Base-by-base conservation (phyloP, 352 stramenopile genomes). In the Pythium sp. region DNA sequence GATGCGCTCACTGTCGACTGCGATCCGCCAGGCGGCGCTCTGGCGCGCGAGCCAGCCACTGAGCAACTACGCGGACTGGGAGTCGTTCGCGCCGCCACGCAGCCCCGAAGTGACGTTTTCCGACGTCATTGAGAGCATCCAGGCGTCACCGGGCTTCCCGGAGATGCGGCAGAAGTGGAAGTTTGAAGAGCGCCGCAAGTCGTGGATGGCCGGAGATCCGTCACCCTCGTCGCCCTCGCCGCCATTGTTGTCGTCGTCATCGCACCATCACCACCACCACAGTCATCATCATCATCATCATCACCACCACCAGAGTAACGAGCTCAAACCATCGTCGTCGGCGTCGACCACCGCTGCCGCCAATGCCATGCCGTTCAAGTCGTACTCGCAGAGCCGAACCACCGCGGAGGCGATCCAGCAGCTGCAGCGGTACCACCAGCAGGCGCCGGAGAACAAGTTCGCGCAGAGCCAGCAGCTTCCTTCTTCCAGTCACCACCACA, bases 31-130 rank as follows among this genome's bases (percentile, higher is more conserved):
- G 67, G 84, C 87, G 2, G 86, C 87, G 5, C 72, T 93, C 46
- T 95, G 87, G 87, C 82, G 83, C 5, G 86, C 84, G 41, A 92
- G 87, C 51, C 80, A 90, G 56, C 87, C 86, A 24, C 71, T 92
- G 38, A 89, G 76, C 26, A 81, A 79, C 54, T 91, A 87, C 60
- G 84, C 79, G 41, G 81, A 87, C 53, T 93, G 83, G 83, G 82
- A 88, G 24, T 78, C 76, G 15, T 78, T 90, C n/a, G 68, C 81
- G 11, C 78, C 84, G 41, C 78, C 80, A 6, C 73, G 75, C 2
- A 87, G 77, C 46, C 79, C 81, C 5, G 83, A 92, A 62, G 85
- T 78, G 43, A 93, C 85, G 0, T 93, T 93, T 69, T 91, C 85
- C 5, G 83, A 93, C 57, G 82, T 93, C 1, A 84, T 93, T 59